Percentiles rank a stretch among this genome's conserved stretches.
Evolutionary conservation across 768 basidiomycete species (phyloP).

Genomic region (Botryobasidium botryosum): DNA sequence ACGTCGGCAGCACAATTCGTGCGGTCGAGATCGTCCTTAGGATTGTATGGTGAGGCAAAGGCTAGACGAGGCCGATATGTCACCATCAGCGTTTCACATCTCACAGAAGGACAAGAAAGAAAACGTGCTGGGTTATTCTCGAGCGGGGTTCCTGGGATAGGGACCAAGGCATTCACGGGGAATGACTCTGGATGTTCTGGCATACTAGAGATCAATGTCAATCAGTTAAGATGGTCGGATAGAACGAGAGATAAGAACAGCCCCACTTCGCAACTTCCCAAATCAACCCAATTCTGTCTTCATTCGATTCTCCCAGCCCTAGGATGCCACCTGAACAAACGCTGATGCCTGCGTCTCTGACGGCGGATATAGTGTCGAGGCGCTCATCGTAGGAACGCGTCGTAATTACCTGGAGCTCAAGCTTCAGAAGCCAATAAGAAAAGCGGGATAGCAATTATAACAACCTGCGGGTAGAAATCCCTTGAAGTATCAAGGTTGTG

Average conservation of each 20-base stretch:
- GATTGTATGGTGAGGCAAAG: conserved; percentile 64
- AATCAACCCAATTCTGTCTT: conserved; percentile 83
- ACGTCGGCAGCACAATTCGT: conserved; percentile 74
- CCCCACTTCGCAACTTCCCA: conserved; percentile 81
- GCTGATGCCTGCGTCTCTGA: conserved; percentile 88
- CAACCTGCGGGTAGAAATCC: conserved; percentile 84
- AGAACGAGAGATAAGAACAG: background rate
- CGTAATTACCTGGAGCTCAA: conserved; percentile 61
- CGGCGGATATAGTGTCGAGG: conserved; percentile 72
- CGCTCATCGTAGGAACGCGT: conserved; percentile 90
- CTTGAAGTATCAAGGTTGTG: conserved; percentile 97
- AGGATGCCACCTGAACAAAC: conserved; percentile 96
- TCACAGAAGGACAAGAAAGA: background rate
- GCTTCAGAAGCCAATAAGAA: conserved; percentile 2
- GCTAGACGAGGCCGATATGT: conserved; percentile 27
- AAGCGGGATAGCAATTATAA: conserved; percentile 9
- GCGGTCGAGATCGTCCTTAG: conserved; percentile 92
- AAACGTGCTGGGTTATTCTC: conserved; percentile 66
- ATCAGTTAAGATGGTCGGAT: background rate
- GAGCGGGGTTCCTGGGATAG: conserved; percentile 86
- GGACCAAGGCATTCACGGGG: conserved; percentile 94
- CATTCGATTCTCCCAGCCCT: conserved; percentile 81
- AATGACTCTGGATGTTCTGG: conserved; percentile 97
- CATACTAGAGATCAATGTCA: conserved; percentile 34
- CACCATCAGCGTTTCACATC: background rate